Base-by-base conservation (phyloP, 2,329 filamentous ascomycete species). In the Basipetospora sp. region DNA sequence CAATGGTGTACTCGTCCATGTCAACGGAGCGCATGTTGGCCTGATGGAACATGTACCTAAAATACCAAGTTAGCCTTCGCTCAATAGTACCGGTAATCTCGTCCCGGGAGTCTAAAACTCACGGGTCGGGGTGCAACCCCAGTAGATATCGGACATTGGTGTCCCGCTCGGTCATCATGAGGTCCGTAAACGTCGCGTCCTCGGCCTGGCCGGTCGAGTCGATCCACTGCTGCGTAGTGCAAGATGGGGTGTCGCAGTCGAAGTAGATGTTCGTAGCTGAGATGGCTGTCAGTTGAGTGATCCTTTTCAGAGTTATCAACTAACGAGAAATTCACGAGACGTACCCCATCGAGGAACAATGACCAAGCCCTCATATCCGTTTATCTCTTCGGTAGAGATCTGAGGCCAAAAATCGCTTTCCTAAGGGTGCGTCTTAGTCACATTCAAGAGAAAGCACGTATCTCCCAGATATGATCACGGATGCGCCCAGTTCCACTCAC, bases 191-290 rank as follows among this genome's bases (percentile, higher is more conserved):
- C 26, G 55, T 58, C 5, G 71, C 71, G 31, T 55, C 58, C 13
- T 53, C 56, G 31, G 69, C 69, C 30, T 69, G 69, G 15, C 51
- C 62, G 3, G 70, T 71, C 2, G 71, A 77, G 38, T 68, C 59
- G 33, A 71, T 72, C 73, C 73, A 77, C 49, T 77, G 71, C 33
- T 64, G 53, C n/a, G 66, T 50, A 0, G 71, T 75, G 49, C 73
- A 77, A 17, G 53, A 57, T 2, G 68, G 60, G 9, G 62, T 63
- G 47, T 74, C 65, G 50, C 73, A 77, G 55, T 77, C 75, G 59
- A 72, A 77, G 57, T 76, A 77, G 42, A 77, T 76, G 29, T 67
- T 65, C 3, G 69, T 71, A 1, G 72, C 67, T 40, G 8, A 4
- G 8, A 22, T 15, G n/a, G n/a, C 11, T 18, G 14, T 39, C 22